These are phyloP conservation scores for Podospora conica DNA, from an alignment of 495 filamentous ascomycete species.

Conservation along the genomic window DNA sequence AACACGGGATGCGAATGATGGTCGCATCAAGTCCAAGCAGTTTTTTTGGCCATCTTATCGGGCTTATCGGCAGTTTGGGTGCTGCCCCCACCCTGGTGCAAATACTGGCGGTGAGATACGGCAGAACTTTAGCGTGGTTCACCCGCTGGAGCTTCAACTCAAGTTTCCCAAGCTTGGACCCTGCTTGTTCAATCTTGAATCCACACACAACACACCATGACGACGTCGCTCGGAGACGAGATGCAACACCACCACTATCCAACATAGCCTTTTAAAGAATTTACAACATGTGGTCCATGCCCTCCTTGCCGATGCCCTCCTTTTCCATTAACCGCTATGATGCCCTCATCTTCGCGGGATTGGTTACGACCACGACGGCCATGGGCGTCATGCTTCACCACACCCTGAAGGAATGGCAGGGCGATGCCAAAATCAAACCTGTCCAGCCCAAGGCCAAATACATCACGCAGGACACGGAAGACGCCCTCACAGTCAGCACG, in stretches of 20 bases:
- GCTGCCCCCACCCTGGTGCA: conserved; percentile 14
- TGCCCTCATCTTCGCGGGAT: conserved; percentile 33
- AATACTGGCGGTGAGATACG: conserved; percentile 25
- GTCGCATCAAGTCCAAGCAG: conserved; percentile 6
- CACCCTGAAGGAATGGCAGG: conserved; percentile 40
- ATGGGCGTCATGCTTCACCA: conserved; percentile 33
- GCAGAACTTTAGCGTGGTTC: no score
- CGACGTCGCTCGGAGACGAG: neutral
- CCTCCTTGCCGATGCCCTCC: conserved; percentile 11
- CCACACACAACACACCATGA: neutral
- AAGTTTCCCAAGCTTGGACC: neutral
- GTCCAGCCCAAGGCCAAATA: conserved; percentile 49
- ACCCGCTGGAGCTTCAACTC: neutral
- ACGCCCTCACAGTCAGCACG: conserved; percentile 43
- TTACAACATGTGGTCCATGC: conserved; percentile 9
- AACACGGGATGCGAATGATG: neutral
- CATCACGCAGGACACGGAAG: conserved; percentile 56
- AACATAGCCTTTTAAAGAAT: neutral
- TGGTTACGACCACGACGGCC: conserved; percentile 35
- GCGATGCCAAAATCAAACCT: conserved; percentile 42
- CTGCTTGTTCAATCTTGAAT: neutral
- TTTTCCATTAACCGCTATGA: conserved; percentile 35
- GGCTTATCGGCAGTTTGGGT: conserved; percentile 21
- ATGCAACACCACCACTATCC: conserved; percentile 5
- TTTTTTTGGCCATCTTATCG: conserved; percentile 26